Base-by-base conservation (phyloP, 2,329 filamentous ascomycete species). In the Penicillium brevicompactum region DNA sequence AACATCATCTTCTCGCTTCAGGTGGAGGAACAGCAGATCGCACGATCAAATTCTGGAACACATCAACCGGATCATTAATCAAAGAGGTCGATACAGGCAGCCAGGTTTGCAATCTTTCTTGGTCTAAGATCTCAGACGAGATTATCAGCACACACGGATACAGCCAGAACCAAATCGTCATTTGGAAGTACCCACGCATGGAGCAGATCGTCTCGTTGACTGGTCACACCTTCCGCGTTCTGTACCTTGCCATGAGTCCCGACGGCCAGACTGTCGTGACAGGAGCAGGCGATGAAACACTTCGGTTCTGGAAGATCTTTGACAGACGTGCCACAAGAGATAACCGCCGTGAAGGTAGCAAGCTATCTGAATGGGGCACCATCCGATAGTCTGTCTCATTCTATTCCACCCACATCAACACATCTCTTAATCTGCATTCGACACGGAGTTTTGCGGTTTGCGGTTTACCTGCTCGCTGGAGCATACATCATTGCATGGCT, bases 151-250 rank as follows among this genome's bases (percentile, higher is more conserved):
- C 94, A 1, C 94, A 99, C 70, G 94, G 94, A 6, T 99, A 97
- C 78, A 93, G 89, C 64, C 94, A 99, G 71, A 97, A 99, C 72
- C 94, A 97, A 74, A 97, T 99, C 66, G 93, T 97, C 37, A 91
- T 99, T 52, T 99, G 94, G 94, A 99, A 99, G 70, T 99, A 99
- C 70, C 94, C 94, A 1, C 92, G 89, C 63, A 97, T 99, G 94
- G 91, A 91, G 46, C 94, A 97, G 72, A 92, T 99, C 8, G 93
- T 91, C 40, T 96, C 91, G 63, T 80, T 99, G 44, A 99, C 94
- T 0, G 94, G 94, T 0, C 94, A 99, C 73, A 99, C 94, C 1
- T 97, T 95, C 75, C 89, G 94, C 68, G 94, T 99, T 11, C 81
- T 99, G 3, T 99, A 97, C 72, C 82, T 99, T 49, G 92, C 92